A percentile compares a stretch with the other conserved stretches of the same genome.
Conservation (phyloP, 768 basidiomycete genomes). For the Asterophora lycoperdoides region DNA sequence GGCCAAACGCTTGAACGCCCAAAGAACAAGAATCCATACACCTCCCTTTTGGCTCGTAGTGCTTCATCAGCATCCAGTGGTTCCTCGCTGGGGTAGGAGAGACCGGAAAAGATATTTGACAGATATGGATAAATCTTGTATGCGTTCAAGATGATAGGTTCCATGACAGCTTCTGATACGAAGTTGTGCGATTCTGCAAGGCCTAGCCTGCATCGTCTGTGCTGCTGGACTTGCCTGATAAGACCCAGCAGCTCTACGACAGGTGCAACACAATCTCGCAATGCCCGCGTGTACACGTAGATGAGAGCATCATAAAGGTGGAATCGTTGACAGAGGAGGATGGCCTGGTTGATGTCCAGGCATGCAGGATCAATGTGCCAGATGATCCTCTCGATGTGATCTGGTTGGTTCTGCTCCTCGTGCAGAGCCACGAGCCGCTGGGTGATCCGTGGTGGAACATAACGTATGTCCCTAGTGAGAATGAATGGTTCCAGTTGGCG, state of each 20-base stretch:
- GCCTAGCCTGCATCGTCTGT: constrained; percentile 37
- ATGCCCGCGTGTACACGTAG: constrained; percentile 86
- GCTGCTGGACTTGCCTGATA: constrained; percentile 62
- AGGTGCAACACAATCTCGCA: constrained; percentile 87
- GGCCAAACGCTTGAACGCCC: constrained; percentile 82
- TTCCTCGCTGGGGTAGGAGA: constrained; percentile 83
- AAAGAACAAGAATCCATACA: constrained; percentile 83
- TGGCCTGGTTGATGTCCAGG: constrained; percentile 91
- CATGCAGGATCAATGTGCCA: constrained; percentile 94
- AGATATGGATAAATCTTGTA: constrained; percentile 93
- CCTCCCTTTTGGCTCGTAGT: constrained; percentile 58
- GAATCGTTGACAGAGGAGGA: constrained; percentile 77
- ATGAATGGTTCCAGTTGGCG: constrained; percentile 78
- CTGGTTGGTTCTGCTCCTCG: constrained; percentile 63
- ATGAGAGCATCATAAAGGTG: constrained; percentile 90
- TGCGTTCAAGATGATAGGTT: constrained; percentile 63
- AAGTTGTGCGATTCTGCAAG: constrained; percentile 25
- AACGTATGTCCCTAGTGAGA: constrained; percentile 63
- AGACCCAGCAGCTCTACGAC: constrained; percentile 79
- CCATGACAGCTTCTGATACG: constrained; percentile 37
- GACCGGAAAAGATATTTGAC: constrained; percentile 72
- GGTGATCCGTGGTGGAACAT: constrained; percentile 83
- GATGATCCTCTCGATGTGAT: constrained; percentile 82
- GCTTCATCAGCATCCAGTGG: constrained; percentile 63
- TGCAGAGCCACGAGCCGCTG: constrained; percentile 80